Percentiles rank a stretch among this genome's conserved stretches.
Conservation (phyloP, 75 land plant species). For the Picea sitchensis region DNA sequence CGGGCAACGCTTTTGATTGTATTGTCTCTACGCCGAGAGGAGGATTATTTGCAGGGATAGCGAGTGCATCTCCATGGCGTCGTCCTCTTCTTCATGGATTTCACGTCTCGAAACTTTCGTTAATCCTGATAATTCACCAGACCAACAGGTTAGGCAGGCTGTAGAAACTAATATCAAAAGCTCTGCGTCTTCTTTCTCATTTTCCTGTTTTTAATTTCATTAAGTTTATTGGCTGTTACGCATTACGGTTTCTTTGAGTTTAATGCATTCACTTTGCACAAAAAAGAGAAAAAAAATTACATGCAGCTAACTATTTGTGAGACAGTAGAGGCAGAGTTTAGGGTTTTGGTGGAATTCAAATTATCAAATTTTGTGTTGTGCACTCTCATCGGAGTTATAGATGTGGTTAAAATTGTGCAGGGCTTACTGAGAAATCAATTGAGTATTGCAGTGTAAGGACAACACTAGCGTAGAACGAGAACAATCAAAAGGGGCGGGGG, state of each 20-base stretch:
- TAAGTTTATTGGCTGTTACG: background rate
- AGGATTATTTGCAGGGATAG: too few species aligned
- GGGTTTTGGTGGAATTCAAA: background rate
- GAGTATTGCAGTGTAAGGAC: too few species aligned
- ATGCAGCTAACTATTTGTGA: too few species aligned
- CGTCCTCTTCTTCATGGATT: conserved; percentile 19
- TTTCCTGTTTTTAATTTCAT: background rate
- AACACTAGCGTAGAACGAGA: too few species aligned
- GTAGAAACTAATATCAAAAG: background rate
- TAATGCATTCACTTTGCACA: background rate
- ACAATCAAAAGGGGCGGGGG: too few species aligned
- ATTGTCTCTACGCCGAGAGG: too few species aligned
- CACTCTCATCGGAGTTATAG: too few species aligned
- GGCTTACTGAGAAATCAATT: too few species aligned
- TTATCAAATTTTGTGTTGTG: too few species aligned
- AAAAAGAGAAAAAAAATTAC: background rate
- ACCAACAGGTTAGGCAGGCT: conserved; percentile 30
- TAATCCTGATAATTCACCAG: conserved; percentile 26
- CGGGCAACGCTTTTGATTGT: too few species aligned
- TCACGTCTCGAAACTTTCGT: conserved; percentile 51
- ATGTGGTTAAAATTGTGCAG: too few species aligned
- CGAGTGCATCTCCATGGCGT: background rate
- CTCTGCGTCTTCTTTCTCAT: background rate
- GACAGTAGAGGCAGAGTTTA: background rate
- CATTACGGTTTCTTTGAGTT: background rate